phyloP scores from a whole-genome alignment of 2,329 filamentous ascomycete species.

The Trichocomaceae sp. region DNA sequence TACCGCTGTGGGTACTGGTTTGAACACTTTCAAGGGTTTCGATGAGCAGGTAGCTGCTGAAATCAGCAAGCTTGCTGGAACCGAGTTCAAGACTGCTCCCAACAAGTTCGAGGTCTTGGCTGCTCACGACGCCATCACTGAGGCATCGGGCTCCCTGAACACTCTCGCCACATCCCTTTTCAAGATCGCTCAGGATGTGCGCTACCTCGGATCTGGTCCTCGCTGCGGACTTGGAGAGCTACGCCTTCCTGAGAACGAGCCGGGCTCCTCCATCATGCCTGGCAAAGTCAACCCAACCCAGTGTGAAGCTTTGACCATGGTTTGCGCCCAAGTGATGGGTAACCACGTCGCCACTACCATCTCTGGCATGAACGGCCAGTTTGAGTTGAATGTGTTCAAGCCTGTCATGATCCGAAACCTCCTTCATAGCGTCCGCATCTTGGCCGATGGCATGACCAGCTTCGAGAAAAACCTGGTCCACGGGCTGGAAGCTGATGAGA shows the following conservation, averaged over 20 bases:
- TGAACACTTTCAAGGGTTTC: conserved; percentile 96
- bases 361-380: conserved; percentile 94
- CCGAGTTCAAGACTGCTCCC: conserved; percentile 87
- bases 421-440: conserved; percentile 80
- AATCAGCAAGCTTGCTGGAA: conserved; percentile 86
- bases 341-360: conserved; percentile 92
- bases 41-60: conserved; percentile 87
- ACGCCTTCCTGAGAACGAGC: conserved; percentile 92
- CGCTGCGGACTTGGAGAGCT: conserved; percentile 94
- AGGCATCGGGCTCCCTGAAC: conserved; percentile 89
- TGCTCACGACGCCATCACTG: conserved; percentile 90
- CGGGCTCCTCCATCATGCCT: conserved; percentile 96
- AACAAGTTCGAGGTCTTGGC: conserved; percentile 99
- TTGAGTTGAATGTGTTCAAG: conserved; percentile 99
- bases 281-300: conserved; percentile 99
- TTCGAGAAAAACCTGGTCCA: conserved; percentile 90
- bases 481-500: conserved; percentile 87
- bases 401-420: conserved; percentile 92
- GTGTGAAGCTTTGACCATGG: conserved; percentile 95
- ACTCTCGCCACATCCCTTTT: conserved; percentile 84
- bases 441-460: conserved; percentile 87
- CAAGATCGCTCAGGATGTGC: conserved; percentile 98
- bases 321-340: conserved; percentile 95
- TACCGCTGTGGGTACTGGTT: conserved; percentile 91
- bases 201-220: conserved; percentile 91